These are phyloP conservation scores for Podosphaera leucotricha DNA, from an alignment of 2,329 filamentous ascomycete species.

Conservation along the genomic window DNA sequence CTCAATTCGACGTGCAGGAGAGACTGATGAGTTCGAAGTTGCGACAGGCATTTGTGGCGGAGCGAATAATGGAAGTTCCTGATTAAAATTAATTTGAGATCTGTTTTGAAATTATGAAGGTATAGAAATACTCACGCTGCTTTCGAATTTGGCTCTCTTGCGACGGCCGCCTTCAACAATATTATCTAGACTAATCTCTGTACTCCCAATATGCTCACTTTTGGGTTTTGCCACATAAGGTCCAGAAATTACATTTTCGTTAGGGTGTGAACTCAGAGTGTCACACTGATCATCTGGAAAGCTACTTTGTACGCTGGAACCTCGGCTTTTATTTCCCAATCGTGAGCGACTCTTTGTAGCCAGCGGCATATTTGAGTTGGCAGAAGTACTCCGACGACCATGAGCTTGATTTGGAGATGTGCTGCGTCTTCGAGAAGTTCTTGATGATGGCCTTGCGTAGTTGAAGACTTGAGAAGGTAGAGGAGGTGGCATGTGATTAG, in stretches of 20 bases:
- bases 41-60: constrained; percentile 83
- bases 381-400: constrained; percentile 57
- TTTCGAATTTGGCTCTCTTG: constrained; percentile 87
- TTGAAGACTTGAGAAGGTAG: constrained; percentile 26
- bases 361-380: constrained; percentile 24
- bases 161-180: constrained; percentile 92
- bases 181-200: constrained; percentile 93
- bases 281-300: constrained; percentile 41
- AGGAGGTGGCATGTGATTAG: constrained; percentile 37
- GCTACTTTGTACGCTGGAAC: constrained; percentile 24
- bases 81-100: constrained; percentile 9
- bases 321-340: constrained; percentile 41
- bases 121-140: constrained; percentile 52
- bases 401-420: constrained; percentile 45
- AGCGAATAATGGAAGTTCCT: constrained; percentile 92
- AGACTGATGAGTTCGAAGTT: constrained; percentile 93
- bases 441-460: constrained; percentile 41
- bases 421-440: constrained; percentile 53
- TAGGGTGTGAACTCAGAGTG: constrained; percentile 54
- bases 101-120: not conserved
- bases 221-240: constrained; percentile 57
- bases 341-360: constrained; percentile 46
- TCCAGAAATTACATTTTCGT: constrained; percentile 58
- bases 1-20: constrained; percentile 62
- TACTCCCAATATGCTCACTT: constrained; percentile 69